Base-by-base conservation (phyloP, 1,284 basidiomycete genomes). In the Stereum hirsutum region DNA sequence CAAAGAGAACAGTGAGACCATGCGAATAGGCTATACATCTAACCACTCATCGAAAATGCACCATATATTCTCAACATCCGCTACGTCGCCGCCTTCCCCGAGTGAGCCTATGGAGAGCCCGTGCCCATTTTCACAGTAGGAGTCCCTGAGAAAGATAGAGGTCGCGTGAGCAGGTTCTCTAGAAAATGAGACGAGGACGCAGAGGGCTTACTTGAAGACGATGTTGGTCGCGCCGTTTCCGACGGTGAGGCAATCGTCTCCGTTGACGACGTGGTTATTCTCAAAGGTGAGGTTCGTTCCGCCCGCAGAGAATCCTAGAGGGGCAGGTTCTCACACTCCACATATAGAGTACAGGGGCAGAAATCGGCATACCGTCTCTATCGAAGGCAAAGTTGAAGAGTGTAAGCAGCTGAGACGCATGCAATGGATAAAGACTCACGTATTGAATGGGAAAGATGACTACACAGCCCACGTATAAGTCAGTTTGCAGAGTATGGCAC, bases 381-480 rank as follows among this genome's bases (percentile, higher is more conserved):
- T 30, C 28, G 28, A 30, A n/a, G 28, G 28, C 28, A 30, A 30
- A 8, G n/a, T 30, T 8, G n/a, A 8, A 30, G n/a, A 30, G 28
- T n/a, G n/a, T 8, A 30, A 8, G 28, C n/a, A 30, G 28, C 28
- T 8, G 8, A 8, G 28, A n/a, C 28, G 8, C 28, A 30, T 30
- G 28, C 28, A 8, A 30, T 30, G 8, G 10, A 30, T 17, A 20
- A 38, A 24, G 4, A 38, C 72, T 42, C 57, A 77, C 71, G 75
- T 80, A 49, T 81, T 79, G 60, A 78, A 79, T 4, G 76, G 76
- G 62, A 78, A 78, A n/a, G n/a, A n/a, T 0, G 71, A 65, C 70
- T 77, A 42, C 12, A 6, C 11, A 6, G 5, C 31, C 31, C 14
- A 33, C 46, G 35, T 41, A 11, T 28, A 20, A 23, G 19, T 40